Percentiles rank a stretch among this genome's conserved stretches.
Conservation (phyloP, 2,329 filamentous ascomycete genomes). For the Beauveria brongniartii region DNA sequence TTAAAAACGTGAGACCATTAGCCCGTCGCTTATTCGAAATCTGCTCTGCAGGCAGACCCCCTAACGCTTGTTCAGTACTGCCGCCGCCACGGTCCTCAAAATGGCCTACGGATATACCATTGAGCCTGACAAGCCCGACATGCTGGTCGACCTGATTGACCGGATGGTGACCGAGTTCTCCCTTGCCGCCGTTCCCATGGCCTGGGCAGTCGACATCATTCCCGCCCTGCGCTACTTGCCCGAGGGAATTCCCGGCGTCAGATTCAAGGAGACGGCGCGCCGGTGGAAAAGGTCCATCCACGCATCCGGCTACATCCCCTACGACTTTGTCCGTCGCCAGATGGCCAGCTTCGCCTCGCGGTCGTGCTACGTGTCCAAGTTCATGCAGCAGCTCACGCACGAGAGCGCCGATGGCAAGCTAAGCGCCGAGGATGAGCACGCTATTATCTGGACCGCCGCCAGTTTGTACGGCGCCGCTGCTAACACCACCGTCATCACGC, state of each 20-base stretch:
- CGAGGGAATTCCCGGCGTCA: constrained; percentile 20
- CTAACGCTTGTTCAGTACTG: constrained; percentile 16
- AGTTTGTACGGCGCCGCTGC: constrained; percentile 14
- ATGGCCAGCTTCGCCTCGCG: constrained; percentile 16
- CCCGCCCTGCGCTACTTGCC: constrained; percentile 25
- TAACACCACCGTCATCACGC: constrained; percentile 8
- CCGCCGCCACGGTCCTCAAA: constrained; percentile 20
- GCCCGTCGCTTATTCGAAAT: not conserved
- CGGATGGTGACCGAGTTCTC: constrained; percentile 22
- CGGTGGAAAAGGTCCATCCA: constrained; percentile 18
- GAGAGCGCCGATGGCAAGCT: not conserved
- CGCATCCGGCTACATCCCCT: constrained; percentile 19
- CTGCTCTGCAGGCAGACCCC: not conserved
- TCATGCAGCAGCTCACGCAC: not conserved
- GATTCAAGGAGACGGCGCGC: constrained; percentile 22
- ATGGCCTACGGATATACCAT: constrained; percentile 26
- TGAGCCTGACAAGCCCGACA: constrained; percentile 21
- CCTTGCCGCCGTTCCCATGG: constrained; percentile 20
- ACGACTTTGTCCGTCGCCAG: constrained; percentile 22
- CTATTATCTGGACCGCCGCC: constrained; percentile 11
- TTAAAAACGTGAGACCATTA: constrained; percentile 9
- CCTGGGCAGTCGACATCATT: constrained; percentile 26
- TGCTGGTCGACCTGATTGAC: constrained; percentile 23
- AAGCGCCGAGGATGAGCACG: not conserved
- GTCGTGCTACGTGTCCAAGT: constrained; percentile 21